Conservation (phyloP, 306 rosid species). For the Trifolium repens region DNA sequence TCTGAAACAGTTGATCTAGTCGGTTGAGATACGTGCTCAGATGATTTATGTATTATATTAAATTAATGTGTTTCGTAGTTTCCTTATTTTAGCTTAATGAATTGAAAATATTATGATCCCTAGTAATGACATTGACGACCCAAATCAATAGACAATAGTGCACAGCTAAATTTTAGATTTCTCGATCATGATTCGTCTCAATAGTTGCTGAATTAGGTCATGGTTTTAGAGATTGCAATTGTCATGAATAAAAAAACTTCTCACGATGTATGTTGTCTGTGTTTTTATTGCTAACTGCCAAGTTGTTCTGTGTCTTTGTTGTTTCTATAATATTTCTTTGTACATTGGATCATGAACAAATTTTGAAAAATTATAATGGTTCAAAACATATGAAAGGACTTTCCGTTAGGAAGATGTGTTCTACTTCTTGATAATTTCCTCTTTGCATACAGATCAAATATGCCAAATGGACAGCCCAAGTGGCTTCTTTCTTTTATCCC, state of each 20-base stretch:
- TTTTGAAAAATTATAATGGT: constrained; percentile 24
- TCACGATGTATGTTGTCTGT: background rate
- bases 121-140: constrained; percentile 19
- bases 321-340: constrained; percentile 24
- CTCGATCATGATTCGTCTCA: constrained; percentile 29
- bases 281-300: constrained; percentile 2
- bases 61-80: constrained; percentile 21
- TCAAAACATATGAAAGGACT: constrained; percentile 22
- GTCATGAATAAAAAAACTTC: background rate
- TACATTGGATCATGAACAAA: constrained; percentile 26
- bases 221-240: constrained; percentile 36
- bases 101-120: constrained; percentile 19
- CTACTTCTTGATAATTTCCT: constrained; percentile 22
- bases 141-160: constrained; percentile 16
- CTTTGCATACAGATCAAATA: constrained; percentile 69
- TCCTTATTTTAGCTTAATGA: constrained; percentile 29
- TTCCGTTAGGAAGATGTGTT: constrained; percentile 7
- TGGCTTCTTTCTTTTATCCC: constrained; percentile 99
- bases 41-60: constrained; percentile 10
- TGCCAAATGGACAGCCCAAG: constrained; percentile 97
- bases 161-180: constrained; percentile 27
- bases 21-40: constrained; percentile 6
- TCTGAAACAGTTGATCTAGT: constrained; percentile 15
- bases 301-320: constrained; percentile 5
- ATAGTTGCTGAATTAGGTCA: constrained; percentile 32